Percentiles rank a stretch among this genome's conserved stretches.
phyloP scores from a whole-genome alignment of 371 early-diverging fungal genomes.

The Dichotomocladium elegans region DNA sequence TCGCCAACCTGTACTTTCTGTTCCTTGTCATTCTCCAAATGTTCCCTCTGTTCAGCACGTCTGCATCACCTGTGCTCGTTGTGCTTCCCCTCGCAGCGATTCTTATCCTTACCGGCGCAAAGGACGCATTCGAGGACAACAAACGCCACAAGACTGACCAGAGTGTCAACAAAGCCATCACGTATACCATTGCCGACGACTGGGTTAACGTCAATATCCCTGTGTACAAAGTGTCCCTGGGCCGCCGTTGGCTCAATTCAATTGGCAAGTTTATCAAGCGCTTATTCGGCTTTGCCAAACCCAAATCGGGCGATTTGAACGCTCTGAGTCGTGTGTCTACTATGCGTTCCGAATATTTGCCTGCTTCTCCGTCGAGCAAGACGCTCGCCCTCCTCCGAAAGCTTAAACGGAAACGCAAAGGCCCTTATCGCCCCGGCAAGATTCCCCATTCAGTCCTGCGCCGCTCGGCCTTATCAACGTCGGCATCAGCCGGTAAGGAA shows the following conservation, averaged over 20 bases:
- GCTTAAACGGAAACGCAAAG: conserved; percentile 14
- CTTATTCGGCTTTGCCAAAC: not conserved
- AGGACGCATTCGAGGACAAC: conserved; percentile 95
- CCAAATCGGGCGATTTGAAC: conserved; percentile 9
- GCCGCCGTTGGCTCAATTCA: conserved; percentile 26
- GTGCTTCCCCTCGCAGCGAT: conserved; percentile 84
- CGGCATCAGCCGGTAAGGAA: conserved; percentile 2
- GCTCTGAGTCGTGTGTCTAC: conserved; percentile 14
- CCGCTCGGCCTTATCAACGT: conserved; percentile 12
- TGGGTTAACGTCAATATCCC: conserved; percentile 61
- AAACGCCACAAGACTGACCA: conserved; percentile 84
- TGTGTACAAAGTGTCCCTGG: conserved; percentile 30
- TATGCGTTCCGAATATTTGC: conserved; percentile 8
- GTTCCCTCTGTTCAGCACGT: conserved; percentile 68
- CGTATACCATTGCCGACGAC: conserved; percentile 38
- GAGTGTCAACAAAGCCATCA: conserved; percentile 64
- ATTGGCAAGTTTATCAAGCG: conserved; percentile 3
- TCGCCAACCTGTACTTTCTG: conserved; percentile 94
- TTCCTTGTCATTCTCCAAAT: conserved; percentile 83
- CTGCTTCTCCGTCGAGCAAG: not conserved
- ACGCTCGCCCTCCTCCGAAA: conserved; percentile 8
- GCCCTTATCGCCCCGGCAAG: conserved; percentile 49
- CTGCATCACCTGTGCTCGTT: conserved; percentile 72
- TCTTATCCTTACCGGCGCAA: conserved; percentile 81
- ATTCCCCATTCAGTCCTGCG: conserved; percentile 47